Conservation (phyloP, 1,284 basidiomycete genomes). For the Trichosporon coremiiforme region DNA sequence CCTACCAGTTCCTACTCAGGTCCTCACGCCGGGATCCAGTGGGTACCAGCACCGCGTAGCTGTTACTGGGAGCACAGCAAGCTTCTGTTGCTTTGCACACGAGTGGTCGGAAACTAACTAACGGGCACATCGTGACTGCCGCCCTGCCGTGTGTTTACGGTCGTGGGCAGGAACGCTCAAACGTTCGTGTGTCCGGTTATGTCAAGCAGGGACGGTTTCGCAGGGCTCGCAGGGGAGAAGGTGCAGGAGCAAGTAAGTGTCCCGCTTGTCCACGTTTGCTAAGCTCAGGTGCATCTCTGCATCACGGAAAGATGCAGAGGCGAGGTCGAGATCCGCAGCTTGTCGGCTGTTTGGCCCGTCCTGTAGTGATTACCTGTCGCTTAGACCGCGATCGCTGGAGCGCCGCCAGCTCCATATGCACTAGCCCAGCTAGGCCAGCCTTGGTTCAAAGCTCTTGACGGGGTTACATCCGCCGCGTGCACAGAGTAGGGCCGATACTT, state of each 20-base stretch:
- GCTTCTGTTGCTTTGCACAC: neutral
- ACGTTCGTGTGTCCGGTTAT: neutral
- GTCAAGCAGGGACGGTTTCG: neutral
- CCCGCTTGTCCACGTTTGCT: neutral
- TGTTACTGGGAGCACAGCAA: neutral
- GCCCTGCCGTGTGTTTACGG: neutral
- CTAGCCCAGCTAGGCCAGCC: neutral
- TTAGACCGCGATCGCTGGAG: neutral
- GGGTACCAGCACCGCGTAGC: neutral
- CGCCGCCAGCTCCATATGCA: neutral
- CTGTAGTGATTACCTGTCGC: neutral
- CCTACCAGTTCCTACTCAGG: neutral
- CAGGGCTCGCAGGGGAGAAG: neutral
- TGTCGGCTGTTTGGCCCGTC: no score
- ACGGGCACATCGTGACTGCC: neutral
- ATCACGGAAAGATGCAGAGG: neutral
- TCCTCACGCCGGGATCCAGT: neutral
- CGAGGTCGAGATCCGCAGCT: no score
- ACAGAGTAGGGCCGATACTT: neutral
- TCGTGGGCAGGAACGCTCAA: neutral
- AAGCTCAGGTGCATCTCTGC: neutral
- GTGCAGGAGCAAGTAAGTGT: neutral
- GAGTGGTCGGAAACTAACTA: neutral
- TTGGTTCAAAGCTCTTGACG: neutral
- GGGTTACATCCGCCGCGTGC: neutral